These are phyloP conservation scores for Naganishia liquefaciens DNA, from an alignment of 1,284 basidiomycete species.

Conservation along the genomic window DNA sequence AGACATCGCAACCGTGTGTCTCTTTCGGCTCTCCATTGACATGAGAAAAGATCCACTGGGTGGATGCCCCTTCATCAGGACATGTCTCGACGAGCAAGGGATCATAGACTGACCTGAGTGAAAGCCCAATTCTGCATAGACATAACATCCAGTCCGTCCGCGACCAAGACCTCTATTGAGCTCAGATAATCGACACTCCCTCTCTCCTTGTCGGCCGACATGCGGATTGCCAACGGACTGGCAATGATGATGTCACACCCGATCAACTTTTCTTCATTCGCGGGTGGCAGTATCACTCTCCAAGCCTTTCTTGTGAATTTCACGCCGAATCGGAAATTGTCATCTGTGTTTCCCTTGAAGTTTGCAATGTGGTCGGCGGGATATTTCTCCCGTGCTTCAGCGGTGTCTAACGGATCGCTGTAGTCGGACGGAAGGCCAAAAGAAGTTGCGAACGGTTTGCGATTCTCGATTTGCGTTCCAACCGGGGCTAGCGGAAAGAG, in stretches of 20 bases:
- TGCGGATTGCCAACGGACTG: slow-evolving; percentile 85
- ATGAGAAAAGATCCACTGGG: slow-evolving; percentile 77
- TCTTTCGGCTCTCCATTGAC: slow-evolving; percentile 88
- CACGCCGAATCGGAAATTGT: slow-evolving; percentile 88
- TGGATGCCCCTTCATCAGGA: background rate
- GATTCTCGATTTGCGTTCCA: slow-evolving; percentile 77
- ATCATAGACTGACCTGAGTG: slow-evolving; percentile 65
- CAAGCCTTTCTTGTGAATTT: slow-evolving; percentile 89
- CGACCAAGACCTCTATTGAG: slow-evolving; percentile 88
- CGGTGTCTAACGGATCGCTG: slow-evolving; percentile 71
- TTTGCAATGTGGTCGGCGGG: slow-evolving; percentile 88
- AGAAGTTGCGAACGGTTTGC: slow-evolving; percentile 75
- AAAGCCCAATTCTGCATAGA: slow-evolving; percentile 99
- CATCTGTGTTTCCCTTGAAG: slow-evolving; percentile 96
- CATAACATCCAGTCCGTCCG: slow-evolving; percentile 90
- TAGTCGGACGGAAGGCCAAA: slow-evolving; percentile 78
- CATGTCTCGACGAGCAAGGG: background rate
- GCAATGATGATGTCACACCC: slow-evolving; percentile 88
- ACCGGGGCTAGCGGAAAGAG: slow-evolving; percentile 66
- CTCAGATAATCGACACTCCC: slow-evolving; percentile 83
- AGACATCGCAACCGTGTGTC: slow-evolving; percentile 92
- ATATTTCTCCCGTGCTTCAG: slow-evolving; percentile 63
- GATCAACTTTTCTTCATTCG: slow-evolving; percentile 52
- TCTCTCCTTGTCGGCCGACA: slow-evolving; percentile 93
- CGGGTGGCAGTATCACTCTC: slow-evolving; percentile 71